Base-by-base conservation (phyloP, 257 asterid genomes). In the Coffea eugenioides region DNA sequence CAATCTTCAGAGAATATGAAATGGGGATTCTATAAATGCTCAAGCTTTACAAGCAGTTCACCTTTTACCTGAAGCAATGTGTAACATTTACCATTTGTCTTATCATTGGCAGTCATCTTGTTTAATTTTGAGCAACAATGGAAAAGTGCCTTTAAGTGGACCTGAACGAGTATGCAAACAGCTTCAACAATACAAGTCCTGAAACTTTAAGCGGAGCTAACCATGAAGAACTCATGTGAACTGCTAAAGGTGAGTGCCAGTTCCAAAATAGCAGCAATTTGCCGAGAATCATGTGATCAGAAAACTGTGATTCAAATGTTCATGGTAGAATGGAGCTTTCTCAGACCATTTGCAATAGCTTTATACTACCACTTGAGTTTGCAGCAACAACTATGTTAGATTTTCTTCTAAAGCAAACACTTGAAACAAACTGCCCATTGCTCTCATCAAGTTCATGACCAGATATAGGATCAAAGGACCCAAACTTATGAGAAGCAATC, bases 341-440 rank as follows among this genome's bases (percentile, higher is more conserved):
- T 36, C 83, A 90, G n/a, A 66, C 87, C 86, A 91, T 23, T 4
- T 77, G 90, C 51, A 92, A 76, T 18, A 90, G 64, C 68, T 85
- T 84, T 14, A 89, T 83, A 76, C 80, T 77, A 45, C 95, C 92
- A 6, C 69, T 79, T 12, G 97, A 93, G 86, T 90, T 91, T 16
- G 94, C 94, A 39, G 90, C 88, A 79, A 80, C 89, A 39, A 91
- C 70, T 87, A 85, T 87, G 71, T 86, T 70, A 0, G 92, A 90
- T 56, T 90, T 93, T 18, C 62, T 82, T 74, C 90, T 87, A 95
- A 97, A 93, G 81, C 97, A 89, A 59, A 91, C 88, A 76, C 97
- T 93, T 23, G 97, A 87, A 83, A 93, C 90, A 80, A 85, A 89
- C 52, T 86, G 87, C 13, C 71, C 90, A 41, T 78, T 71, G 56